These are phyloP conservation scores for Cotoneaster glaucophyllus DNA, from an alignment of 306 rosid genomes.

Conservation along the genomic window DNA sequence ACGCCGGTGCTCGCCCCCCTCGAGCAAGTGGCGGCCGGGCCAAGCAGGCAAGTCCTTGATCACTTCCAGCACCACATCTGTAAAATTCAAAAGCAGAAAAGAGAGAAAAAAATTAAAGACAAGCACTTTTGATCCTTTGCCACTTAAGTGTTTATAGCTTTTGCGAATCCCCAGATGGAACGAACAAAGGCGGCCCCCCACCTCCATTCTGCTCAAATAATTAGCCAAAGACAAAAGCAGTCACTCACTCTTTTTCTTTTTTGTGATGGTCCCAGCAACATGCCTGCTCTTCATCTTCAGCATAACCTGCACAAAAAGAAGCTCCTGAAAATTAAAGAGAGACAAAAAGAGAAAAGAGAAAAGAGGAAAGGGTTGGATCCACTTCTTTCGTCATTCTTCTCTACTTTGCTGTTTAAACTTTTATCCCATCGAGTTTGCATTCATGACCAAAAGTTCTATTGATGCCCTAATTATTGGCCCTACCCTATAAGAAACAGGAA, in stretches of 20 bases:
- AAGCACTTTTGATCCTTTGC: slow-evolving; percentile 25
- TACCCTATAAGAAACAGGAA: background rate
- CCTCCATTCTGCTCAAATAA: slow-evolving; percentile 58
- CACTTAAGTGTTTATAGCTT: slow-evolving; percentile 37
- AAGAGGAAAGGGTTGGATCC: slow-evolving; percentile 25
- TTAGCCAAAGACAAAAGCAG: slow-evolving; percentile 56
- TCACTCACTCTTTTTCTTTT: slow-evolving; percentile 98
- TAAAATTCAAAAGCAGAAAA: slow-evolving; percentile 15
- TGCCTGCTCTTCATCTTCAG: slow-evolving; percentile 99
- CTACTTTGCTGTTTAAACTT: slow-evolving; percentile 22
- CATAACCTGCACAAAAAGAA: slow-evolving; percentile 76
- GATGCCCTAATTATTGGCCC: slow-evolving; percentile 46
- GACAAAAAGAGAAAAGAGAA: slow-evolving; percentile 14
- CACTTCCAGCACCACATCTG: slow-evolving; percentile 77
- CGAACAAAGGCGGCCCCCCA: slow-evolving; percentile 54
- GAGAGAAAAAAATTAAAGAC: slow-evolving; percentile 19
- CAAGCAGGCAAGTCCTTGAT: slow-evolving; percentile 83
- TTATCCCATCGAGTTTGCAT: slow-evolving; percentile 29
- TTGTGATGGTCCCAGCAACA: slow-evolving; percentile 96
- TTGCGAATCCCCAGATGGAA: slow-evolving; percentile 77
- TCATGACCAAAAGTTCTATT: slow-evolving; percentile 27
- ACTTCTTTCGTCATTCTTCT: slow-evolving; percentile 33
- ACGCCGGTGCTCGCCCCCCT: slow-evolving; percentile 78
- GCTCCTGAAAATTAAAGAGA: slow-evolving; percentile 18
- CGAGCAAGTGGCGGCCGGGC: slow-evolving; percentile 88